phyloP scores from a whole-genome alignment of 1,284 basidiomycete genomes.

The Melampsora americana region DNA sequence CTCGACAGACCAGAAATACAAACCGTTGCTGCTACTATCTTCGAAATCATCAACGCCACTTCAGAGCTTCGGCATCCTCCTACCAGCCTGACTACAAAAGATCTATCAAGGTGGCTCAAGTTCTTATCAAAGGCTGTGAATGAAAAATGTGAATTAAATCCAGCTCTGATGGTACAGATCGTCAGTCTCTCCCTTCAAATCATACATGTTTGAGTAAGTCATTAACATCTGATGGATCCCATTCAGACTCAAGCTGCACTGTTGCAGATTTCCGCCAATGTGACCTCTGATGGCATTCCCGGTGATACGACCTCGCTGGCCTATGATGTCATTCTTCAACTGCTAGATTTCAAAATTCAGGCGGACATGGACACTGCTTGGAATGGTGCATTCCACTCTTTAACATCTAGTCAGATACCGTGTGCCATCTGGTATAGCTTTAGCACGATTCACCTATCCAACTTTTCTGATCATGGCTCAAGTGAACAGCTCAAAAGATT shows the following conservation, averaged over 20 bases:
- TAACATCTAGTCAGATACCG: conserved; percentile 26
- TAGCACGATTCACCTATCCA: conserved; percentile 21
- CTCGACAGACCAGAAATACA: not conserved
- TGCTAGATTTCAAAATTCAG: not conserved
- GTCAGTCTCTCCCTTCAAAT: not conserved
- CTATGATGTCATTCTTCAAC: conserved; percentile 19
- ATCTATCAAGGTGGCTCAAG: not conserved
- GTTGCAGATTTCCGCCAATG: not conserved
- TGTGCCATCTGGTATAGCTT: conserved; percentile 28
- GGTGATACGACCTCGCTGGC: not conserved
- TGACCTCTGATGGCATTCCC: not conserved
- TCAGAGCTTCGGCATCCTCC: not conserved
- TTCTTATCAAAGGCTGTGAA: not conserved
- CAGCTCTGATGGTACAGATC: not conserved
- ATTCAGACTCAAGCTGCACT: not conserved
- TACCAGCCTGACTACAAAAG: not conserved
- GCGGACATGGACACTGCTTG: not conserved
- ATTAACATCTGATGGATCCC: not conserved
- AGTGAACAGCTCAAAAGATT: conserved; percentile 15
- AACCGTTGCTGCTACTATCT: not conserved
- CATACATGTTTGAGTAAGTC: not conserved
- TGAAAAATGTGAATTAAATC: not conserved
- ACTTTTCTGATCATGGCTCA: conserved; percentile 23
- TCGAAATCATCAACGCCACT: not conserved
- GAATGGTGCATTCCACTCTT: conserved; percentile 21